Evolutionary conservation across 768 basidiomycete genomes (phyloP), one percentile per base, ranked within the genome.

Genomic region (Termitomyces sp.): DNA sequence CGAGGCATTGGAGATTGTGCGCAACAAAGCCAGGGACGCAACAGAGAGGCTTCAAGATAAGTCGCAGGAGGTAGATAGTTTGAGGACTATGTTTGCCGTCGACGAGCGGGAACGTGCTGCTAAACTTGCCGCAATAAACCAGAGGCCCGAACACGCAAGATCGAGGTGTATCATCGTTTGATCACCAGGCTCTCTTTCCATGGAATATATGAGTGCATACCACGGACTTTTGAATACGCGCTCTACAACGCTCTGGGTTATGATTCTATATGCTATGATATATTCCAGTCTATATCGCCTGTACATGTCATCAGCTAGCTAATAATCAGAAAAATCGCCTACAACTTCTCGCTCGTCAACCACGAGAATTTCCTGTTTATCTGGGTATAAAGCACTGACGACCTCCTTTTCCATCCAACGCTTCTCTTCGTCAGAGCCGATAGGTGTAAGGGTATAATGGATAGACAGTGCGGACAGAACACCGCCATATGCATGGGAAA

Each of bases 401-500:
- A 84, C 72, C 61, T 91, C 89, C 38, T 70, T 74, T 62, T 88
- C 87, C 45, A 60, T 65, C 85, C 85, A 88, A 47, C 66, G 68
- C 48, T 74, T 68, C 38, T 73, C 67, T 11, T 60, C 50, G 6
- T 44, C 60, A 4, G 61, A 58, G 14, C 66, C 70, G 22, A 81
- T 66, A 2, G 91, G 91, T 9, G 82, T 82, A 24, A 97, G 78
- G 2, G 83, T 87, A 71, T 98, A 96, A 35, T 87, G 78, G 54
- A 98, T 86, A 14, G 90, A 90, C 11, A 98, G 72, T 3, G 94
- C 93, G 2, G 94, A 95, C 5, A 97, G 75, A 0, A 82, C 85
- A 12, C 96, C 96, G n/a, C 92, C 94, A 63, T 97, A 98, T 2
- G 95, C 95, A 66, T 90, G 90, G 5, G 93, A 94, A 48, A 96